A percentile compares a stretch with the other conserved stretches of the same genome.
Evolutionary conservation across 202 grass and related monocot genomes (phyloP).

Genomic region (Setaria italica): DNA sequence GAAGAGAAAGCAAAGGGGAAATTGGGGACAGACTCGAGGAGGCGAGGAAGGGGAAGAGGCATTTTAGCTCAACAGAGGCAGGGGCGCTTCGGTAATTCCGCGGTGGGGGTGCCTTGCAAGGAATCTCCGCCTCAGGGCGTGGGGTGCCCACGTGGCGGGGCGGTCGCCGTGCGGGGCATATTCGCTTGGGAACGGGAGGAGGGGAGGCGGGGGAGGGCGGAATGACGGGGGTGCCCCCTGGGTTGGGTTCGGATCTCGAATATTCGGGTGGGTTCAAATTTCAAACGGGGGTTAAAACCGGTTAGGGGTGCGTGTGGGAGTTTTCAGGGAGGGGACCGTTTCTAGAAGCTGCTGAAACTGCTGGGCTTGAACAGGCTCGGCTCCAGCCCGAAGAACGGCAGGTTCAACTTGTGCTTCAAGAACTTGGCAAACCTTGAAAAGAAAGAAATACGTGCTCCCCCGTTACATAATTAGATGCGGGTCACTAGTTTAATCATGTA

Average conservation of each 20-base stretch:
- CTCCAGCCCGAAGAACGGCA: background rate
- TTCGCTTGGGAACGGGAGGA: background rate
- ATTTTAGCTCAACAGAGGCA: background rate
- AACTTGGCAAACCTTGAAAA: background rate
- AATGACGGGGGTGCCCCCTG: background rate
- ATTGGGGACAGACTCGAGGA: background rate
- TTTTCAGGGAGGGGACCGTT: background rate
- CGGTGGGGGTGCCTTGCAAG: background rate
- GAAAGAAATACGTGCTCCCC: background rate
- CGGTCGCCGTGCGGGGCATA: slow-evolving; percentile 11
- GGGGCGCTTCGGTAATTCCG: slow-evolving; percentile 20
- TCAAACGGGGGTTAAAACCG: background rate
- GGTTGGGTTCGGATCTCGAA: background rate
- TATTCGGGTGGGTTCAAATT: slow-evolving; percentile 13
- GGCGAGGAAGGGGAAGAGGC: too few species aligned
- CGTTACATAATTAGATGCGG: background rate
- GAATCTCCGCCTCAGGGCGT: slow-evolving; percentile 29
- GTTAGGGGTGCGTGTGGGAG: background rate
- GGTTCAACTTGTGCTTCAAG: background rate
- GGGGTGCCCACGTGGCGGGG: slow-evolving; percentile 17
- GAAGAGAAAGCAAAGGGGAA: background rate
- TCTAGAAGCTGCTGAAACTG: background rate
- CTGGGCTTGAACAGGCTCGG: background rate
- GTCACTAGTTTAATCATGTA: background rate
- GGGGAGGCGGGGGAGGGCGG: background rate